phyloP scores from a whole-genome alignment of 352 stramenopile genomes.

The Globisporangium cederbergense region DNA sequence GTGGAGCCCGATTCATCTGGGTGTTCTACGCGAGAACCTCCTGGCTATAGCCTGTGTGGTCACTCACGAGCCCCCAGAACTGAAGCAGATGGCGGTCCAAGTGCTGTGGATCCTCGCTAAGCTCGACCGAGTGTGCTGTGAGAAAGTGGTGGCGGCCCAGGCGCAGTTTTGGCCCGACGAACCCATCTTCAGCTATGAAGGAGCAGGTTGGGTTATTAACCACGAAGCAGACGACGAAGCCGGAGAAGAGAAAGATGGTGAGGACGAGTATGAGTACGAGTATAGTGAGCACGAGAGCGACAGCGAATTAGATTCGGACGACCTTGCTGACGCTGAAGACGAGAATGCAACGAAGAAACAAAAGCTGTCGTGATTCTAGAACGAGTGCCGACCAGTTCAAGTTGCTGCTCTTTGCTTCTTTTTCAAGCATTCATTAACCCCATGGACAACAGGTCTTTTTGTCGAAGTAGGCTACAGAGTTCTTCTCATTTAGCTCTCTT shows the following conservation, averaged over 20 bases:
- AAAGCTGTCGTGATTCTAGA: background rate
- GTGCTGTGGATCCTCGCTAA: background rate
- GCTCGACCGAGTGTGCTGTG: background rate
- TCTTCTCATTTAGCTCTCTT: background rate
- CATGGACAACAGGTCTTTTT: too few species aligned
- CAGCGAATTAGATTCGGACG: background rate
- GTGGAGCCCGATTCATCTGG: background rate
- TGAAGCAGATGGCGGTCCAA: background rate
- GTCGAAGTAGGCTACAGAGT: too few species aligned
- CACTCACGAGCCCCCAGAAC: background rate
- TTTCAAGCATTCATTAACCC: too few species aligned
- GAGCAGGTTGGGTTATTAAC: background rate
- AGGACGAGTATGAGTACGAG: background rate
- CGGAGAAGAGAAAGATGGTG: background rate
- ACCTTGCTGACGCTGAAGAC: background rate
- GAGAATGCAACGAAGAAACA: background rate
- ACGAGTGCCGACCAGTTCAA: background rate
- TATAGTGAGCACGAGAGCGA: conserved; percentile 1
- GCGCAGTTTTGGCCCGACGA: background rate
- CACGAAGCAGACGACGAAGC: background rate
- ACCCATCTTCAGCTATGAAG: background rate
- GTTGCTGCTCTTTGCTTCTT: too few species aligned
- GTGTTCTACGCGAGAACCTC: background rate
- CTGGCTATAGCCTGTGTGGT: background rate
- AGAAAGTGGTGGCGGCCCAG: background rate